Base-by-base conservation (phyloP, 1,284 basidiomycete genomes). In the Pseudozyma thailandica region DNA sequence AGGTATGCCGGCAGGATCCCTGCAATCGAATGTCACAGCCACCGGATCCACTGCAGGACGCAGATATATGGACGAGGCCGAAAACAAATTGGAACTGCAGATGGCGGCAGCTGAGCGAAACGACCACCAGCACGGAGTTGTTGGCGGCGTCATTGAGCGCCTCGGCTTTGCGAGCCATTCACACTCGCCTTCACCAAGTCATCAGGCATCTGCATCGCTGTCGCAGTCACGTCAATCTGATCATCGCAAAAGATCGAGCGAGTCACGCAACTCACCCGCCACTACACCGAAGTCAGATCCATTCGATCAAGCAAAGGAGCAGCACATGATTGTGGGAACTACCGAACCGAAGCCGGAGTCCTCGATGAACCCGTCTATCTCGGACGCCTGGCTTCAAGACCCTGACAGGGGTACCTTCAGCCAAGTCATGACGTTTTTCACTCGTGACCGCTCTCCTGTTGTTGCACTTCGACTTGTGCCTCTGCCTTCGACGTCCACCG, bases 91-190 rank as follows among this genome's bases (percentile, higher is more conserved):
- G 48, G 70, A 72, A 27, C 44, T 50, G 6, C 70, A 72, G 23
- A 72, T 68, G 41, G 63, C 63, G 1, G 70, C 70, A 16, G 70
- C 70, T 13, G 63, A 68, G 28, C 63, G 70, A 37, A 68, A 63
- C n/a, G 70, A 68, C 23, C 70, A 72, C 25, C 59, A 66, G 52
- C 70, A 72, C 38, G 63, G 70, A 20, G 50, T 72, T 3, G 55
- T 72, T 7, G 70, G 70, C 2, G 63, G 70, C 2, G 63, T 66
- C 9, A 66, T 72, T 23, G 70, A 72, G 31, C 52, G 51, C 13
- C 70, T 72, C 8, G 70, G 70, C 4, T 35, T 72, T 23, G 42
- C 62, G 16, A 43, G 44, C 1, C 52, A 48, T 21, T 44, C 57
- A 8, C 62, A 59, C 27, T 43, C 51, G 8, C 47, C 51, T 0